A percentile compares a stretch with the other conserved stretches of the same genome.
phyloP scores from a whole-genome alignment of 169 alveolate genomes.

The Plasmodium berghei region DNA sequence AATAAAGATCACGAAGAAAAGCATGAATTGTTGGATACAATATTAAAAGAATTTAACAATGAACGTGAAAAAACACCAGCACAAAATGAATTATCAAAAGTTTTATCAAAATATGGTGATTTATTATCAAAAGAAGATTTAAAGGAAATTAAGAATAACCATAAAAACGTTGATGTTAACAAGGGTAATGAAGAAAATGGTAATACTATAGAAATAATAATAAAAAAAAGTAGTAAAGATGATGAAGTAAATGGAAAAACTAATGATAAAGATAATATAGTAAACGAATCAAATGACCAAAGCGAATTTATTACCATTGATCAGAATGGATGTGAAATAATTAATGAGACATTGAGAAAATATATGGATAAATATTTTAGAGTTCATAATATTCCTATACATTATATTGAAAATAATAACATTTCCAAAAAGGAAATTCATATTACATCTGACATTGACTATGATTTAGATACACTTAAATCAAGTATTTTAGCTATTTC shows the following conservation, averaged over 20 bases:
- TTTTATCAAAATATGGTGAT: conserved; percentile 21
- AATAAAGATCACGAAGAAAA: conserved; percentile 7
- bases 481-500: conserved; percentile 68
- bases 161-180: conserved; percentile 14
- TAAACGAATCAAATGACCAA: neutral
- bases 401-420: conserved; percentile 22
- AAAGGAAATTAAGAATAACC: conserved; percentile 17
- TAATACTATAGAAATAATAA: conserved; percentile 40
- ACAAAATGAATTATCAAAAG: conserved; percentile 3
- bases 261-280: neutral
- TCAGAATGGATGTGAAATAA: conserved; percentile 3
- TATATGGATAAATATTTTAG: conserved; percentile 61
- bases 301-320: conserved; percentile 49
- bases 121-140: conserved; percentile 55
- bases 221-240: conserved; percentile 9
- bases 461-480: conserved; percentile 63
- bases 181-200: conserved; percentile 18
- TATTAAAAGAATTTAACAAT: neutral
- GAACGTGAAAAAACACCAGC: conserved; percentile 1
- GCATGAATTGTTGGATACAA: neutral
- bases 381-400: conserved; percentile 46
- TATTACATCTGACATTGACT: conserved; percentile 60
- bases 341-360: conserved; percentile 47
- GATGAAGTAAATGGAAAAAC: neutral
- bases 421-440: conserved; percentile 46